These are phyloP conservation scores for Backusella macrospora DNA, from an alignment of 192 early-diverging fungal genomes.

Conservation along the genomic window DNA sequence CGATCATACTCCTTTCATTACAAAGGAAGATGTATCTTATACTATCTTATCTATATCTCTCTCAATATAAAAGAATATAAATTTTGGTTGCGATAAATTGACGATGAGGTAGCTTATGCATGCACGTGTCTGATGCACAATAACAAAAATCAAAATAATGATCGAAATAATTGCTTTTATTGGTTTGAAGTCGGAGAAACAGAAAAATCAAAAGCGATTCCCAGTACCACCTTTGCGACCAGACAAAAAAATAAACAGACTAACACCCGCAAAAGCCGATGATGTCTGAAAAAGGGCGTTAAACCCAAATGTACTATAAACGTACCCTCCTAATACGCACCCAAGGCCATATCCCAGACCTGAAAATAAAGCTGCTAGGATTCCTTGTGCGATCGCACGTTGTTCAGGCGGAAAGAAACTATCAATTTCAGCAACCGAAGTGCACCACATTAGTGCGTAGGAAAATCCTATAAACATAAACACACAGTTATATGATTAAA, in stretches of 20 bases:
- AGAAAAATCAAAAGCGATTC: neutral
- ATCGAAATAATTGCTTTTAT: conserved; percentile 15
- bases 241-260: conserved; percentile 4
- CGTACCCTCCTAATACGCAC: conserved; percentile 17
- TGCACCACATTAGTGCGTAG: conserved; percentile 31
- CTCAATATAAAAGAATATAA: neutral
- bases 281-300: conserved; percentile 1
- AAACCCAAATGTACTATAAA: conserved; percentile 21
- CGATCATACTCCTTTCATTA: neutral
- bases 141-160: conserved; percentile 11
- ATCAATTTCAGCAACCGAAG: conserved; percentile 30
- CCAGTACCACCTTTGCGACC: neutral
- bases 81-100: neutral
- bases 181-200: conserved; percentile 9
- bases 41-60: neutral
- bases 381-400: conserved; percentile 37
- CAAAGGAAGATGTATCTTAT: neutral
- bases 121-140: conserved; percentile 11
- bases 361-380: conserved; percentile 29
- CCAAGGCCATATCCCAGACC: conserved; percentile 33
- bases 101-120: conserved; percentile 1
- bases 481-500: neutral
- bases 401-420: conserved; percentile 31
- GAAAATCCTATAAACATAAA: conserved; percentile 14
- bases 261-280: neutral